Evolutionary conservation across 2,329 filamentous ascomycete species (phyloP).

Genomic region (Colletotrichum cereale): DNA sequence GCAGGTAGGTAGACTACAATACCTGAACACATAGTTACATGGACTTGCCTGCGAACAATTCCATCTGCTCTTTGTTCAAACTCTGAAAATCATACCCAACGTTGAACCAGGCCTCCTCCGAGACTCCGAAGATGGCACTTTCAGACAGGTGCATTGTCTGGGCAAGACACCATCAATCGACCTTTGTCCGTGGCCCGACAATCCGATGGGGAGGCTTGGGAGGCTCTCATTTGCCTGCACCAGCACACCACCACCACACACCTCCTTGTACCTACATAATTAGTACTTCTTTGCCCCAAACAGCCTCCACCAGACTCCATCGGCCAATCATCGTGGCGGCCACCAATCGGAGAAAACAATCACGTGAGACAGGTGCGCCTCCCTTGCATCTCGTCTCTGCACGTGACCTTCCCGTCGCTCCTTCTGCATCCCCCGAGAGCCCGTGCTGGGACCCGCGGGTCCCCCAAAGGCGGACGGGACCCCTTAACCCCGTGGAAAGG

Average conservation of each 20-base stretch:
- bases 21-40: neutral
- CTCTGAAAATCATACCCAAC: neutral
- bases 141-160: neutral
- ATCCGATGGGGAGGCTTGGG: slow-evolving; percentile 6
- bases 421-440: slow-evolving; percentile 22
- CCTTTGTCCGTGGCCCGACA: neutral
- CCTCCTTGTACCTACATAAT: too few species aligned
- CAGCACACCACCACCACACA: neutral
- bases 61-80: slow-evolving; percentile 1
- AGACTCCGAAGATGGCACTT: neutral
- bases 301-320: neutral
- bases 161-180: neutral
- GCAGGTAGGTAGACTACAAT: too few species aligned
- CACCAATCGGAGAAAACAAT: neutral
- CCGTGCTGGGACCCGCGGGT: slow-evolving; percentile 20
- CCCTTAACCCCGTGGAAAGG: slow-evolving; percentile 15
- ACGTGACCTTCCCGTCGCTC: slow-evolving; percentile 5
- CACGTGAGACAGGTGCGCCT: neutral
- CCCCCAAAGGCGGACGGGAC: slow-evolving; percentile 1
- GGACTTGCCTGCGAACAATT: neutral
- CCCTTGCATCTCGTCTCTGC: neutral
- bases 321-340: neutral
- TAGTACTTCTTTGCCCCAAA: neutral
- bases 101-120: neutral
- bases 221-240: neutral